Percentiles rank a stretch among this genome's conserved stretches.
Evolutionary conservation across 352 stramenopile species (phyloP).

Genomic region (Globisporangium nunn): DNA sequence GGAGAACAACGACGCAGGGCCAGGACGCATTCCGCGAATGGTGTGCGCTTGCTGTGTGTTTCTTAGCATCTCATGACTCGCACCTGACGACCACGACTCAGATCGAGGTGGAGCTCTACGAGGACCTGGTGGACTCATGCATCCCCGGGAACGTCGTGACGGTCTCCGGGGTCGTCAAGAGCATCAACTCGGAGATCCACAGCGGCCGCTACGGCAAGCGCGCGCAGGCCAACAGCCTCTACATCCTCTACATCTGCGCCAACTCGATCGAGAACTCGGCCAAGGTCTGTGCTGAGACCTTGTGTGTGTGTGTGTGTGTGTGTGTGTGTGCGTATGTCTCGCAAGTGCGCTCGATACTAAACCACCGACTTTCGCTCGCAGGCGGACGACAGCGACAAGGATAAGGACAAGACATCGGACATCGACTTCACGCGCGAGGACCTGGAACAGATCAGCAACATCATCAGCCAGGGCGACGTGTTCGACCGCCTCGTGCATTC

Average conservation of each 20-base stretch:
- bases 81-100: conserved; percentile 12
- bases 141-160: conserved; percentile 94
- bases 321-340: neutral
- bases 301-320: no score
- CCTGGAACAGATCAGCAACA: conserved; percentile 85
- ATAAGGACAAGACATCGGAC: conserved; percentile 48
- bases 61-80: no score
- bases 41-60: conserved; percentile 10
- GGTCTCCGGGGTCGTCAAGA: conserved; percentile 91
- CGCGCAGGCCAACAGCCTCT: conserved; percentile 89
- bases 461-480: conserved; percentile 83
- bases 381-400: conserved; percentile 27
- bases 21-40: conserved; percentile 86
- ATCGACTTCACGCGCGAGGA: conserved; percentile 88
- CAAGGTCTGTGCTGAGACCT: conserved; percentile 22
- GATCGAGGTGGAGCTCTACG: conserved; percentile 83
- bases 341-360: neutral
- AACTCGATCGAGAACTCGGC: conserved; percentile 85
- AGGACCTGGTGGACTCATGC: conserved; percentile 93
- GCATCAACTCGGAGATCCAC: conserved; percentile 92
- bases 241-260: conserved; percentile 91
- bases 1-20: conserved; percentile 81
- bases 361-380: neutral
- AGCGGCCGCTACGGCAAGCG: conserved; percentile 85
- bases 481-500: conserved; percentile 94